Evolutionary conservation across 2,329 filamentous ascomycete species (phyloP), one percentile per base, ranked within the genome.

Genomic region (Aureobasidium pullulans): DNA sequence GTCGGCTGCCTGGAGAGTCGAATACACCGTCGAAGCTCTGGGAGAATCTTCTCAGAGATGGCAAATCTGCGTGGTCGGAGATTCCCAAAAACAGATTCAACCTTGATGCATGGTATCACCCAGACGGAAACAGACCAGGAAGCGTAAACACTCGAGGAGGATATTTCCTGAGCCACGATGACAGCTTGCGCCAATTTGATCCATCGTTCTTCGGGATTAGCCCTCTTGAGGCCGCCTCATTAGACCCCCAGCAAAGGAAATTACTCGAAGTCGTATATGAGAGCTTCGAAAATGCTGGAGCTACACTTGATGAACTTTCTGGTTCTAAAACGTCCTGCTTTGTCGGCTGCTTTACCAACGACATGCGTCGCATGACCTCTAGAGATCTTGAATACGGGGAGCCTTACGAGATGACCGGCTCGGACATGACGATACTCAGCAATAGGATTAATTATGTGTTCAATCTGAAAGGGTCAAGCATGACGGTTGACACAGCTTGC

Each of bases 401-500:
- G 31, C 53, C 54, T n/a, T 69, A 72, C 36, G 31, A 46, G 28
- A 56, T 62, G 10, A 65, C 62, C 2, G 67, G 69, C 47, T 72
- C 66, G 40, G 67, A 71, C 2, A 62, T 69, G 15, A 71, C 69
- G 31, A 75, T 77, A 10, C 61, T 76, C 3, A 70, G 75, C 1
- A 76, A 76, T 40, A 57, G 66, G 9, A 62, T 69, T 36, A 62
- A 57, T n/a, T 73, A 75, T 64, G 75, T 74, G 42, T 76, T 74
- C 61, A 67, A 65, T 53, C 70, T 70, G 66, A 64, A 68, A 7
- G 73, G 77, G 0, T 73, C 76, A 0, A 72, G 68, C 1, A 71
- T 77, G 65, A 76, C 74, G 0, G 70, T 79, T 15, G 75, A 79
- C 39, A 79, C 77, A 0, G 77, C 76, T 1, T 79, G 77, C 54